Evolutionary conservation across 2,329 filamentous ascomycete species (phyloP).

Genomic region (Alternaria novae-zelandiae): DNA sequence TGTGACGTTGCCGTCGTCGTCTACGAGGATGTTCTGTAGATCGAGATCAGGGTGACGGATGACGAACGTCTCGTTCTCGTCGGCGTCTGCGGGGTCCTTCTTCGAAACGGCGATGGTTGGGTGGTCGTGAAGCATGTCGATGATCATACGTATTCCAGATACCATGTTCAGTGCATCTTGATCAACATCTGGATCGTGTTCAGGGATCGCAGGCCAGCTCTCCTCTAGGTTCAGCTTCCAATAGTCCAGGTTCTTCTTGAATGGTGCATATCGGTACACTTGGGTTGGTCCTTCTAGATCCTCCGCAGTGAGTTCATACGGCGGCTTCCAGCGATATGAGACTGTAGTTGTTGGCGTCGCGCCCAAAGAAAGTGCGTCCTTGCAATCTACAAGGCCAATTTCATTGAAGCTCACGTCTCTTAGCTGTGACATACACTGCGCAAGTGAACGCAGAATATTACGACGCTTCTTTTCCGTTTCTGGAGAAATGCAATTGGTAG

Average conservation of each 20-base stretch:
- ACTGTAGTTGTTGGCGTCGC: not conserved
- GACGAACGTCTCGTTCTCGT: not conserved
- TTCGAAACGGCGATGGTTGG: not conserved
- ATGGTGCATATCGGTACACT: not conserved
- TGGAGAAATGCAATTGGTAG: not conserved
- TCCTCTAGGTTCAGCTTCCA: not conserved
- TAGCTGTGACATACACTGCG: not conserved
- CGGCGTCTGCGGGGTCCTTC: not conserved
- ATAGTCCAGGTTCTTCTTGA: not conserved
- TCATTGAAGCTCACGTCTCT: not conserved
- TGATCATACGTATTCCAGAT: not conserved
- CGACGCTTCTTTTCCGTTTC: not conserved
- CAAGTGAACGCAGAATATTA: not conserved
- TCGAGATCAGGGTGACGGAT: not conserved
- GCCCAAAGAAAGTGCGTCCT: not conserved
- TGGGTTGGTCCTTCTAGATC: not conserved
- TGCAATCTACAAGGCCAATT: not conserved
- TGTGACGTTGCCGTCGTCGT: not conserved
- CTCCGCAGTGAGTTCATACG: not conserved
- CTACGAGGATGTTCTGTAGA: not conserved
- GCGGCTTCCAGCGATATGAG: not conserved
- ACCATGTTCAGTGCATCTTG: not conserved
- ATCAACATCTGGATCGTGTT: not conserved
- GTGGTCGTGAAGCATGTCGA: not conserved
- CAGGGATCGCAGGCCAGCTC: not conserved